phyloP scores from a whole-genome alignment of 148 eudicot genomes.

The Persicaria maculosa region DNA sequence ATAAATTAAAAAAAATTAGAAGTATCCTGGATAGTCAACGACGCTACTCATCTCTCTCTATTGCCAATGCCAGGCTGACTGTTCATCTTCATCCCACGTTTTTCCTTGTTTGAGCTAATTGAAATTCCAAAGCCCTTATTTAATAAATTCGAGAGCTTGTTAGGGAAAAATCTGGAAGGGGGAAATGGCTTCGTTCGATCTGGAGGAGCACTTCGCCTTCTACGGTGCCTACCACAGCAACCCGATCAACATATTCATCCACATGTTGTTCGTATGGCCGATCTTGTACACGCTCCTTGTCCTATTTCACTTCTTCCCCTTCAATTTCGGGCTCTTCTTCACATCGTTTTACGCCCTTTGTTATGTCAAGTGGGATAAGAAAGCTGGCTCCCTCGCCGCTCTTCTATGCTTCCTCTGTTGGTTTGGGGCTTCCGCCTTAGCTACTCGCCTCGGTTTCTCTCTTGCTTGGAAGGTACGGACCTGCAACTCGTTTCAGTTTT shows the following conservation, averaged over 20 bases:
- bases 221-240: slow-evolving; percentile 82
- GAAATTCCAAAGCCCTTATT: not conserved
- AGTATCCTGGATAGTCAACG: no score
- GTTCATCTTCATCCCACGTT: no score
- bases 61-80: no score
- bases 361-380: slow-evolving; percentile 45
- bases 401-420: slow-evolving; percentile 46
- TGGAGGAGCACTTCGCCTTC: slow-evolving; percentile 71
- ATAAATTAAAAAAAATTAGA: no score
- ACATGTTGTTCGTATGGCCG: slow-evolving; percentile 87
- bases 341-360: slow-evolving; percentile 32
- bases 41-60: no score
- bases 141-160: not conserved
- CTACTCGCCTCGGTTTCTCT: slow-evolving; percentile 34
- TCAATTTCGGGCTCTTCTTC: slow-evolving; percentile 30
- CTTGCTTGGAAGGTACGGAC: slow-evolving; percentile 66
- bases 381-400: slow-evolving; percentile 58
- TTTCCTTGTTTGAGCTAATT: no score
- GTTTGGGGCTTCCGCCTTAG: slow-evolving; percentile 38
- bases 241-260: slow-evolving; percentile 59
- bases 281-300: slow-evolving; percentile 45
- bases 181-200: slow-evolving; percentile 52
- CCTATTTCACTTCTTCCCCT: slow-evolving; percentile 40
- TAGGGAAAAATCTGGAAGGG: not conserved
- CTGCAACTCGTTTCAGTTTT: not conserved